Percentiles rank a stretch among this genome's conserved stretches.
phyloP scores from a whole-genome alignment of 805 yeast species.

The Ogataea corticis region DNA sequence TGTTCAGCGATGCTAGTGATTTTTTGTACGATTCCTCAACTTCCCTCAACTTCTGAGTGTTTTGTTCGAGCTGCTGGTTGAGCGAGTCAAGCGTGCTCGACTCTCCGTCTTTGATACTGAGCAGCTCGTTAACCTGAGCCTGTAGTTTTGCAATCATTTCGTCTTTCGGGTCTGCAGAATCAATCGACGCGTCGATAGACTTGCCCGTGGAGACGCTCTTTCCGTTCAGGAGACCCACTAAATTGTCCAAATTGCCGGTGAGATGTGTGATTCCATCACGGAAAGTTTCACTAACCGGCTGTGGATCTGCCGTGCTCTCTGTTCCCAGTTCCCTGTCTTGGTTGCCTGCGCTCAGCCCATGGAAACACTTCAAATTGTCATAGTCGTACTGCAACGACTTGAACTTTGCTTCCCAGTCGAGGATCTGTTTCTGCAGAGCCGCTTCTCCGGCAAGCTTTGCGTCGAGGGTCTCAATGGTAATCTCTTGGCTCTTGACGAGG shows the following conservation, averaged over 20 bases:
- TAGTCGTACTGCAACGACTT: slow-evolving; percentile 46
- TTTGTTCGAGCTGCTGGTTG: slow-evolving; percentile 31
- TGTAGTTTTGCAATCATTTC: slow-evolving; percentile 41
- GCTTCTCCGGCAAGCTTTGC: slow-evolving; percentile 45
- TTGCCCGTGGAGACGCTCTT: slow-evolving; percentile 8
- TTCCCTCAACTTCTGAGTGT: slow-evolving; percentile 23
- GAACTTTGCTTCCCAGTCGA: slow-evolving; percentile 48
- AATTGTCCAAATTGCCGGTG: slow-evolving; percentile 19
- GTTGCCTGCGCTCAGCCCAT: slow-evolving; percentile 28
- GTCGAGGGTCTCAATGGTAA: slow-evolving; percentile 42
- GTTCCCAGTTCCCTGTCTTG: slow-evolving; percentile 27
- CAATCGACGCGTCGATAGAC: neutral
- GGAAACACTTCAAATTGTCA: slow-evolving; percentile 35
- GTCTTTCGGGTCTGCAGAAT: slow-evolving; percentile 8
- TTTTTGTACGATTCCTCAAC: slow-evolving; percentile 69
- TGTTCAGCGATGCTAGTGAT: slow-evolving; percentile 69
- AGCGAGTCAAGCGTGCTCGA: slow-evolving; percentile 34
- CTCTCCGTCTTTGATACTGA: slow-evolving; percentile 44
- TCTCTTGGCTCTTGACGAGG: slow-evolving; percentile 54
- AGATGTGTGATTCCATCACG: slow-evolving; percentile 7
- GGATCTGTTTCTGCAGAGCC: slow-evolving; percentile 44
- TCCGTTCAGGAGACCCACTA: slow-evolving; percentile 15
- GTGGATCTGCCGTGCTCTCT: too few species aligned
- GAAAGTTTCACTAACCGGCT: neutral
- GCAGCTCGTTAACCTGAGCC: slow-evolving; percentile 55